Evolutionary conservation across 208 protist genomes (phyloP), one percentile per base, ranked within the genome.

Genomic region (Vickermania ingenoplastis): DNA sequence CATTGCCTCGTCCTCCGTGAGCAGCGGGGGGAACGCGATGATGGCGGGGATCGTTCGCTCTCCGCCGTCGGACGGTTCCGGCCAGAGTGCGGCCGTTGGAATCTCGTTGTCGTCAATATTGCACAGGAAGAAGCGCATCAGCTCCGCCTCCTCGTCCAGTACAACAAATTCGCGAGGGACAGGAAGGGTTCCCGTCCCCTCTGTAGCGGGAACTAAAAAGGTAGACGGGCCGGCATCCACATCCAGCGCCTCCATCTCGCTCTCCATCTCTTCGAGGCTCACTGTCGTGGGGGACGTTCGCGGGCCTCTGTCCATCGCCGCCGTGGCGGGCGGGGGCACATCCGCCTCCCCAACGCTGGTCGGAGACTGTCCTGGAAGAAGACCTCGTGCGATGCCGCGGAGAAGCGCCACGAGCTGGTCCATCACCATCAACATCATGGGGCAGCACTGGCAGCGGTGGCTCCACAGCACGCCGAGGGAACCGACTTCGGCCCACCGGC

Each of bases 71-170:
- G 11, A n/a, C 41, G 53, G 57, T n/a, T 59, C 56, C 4, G 81
- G 77, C 81, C 81, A 88, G 61, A 84, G 36, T 17, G 36, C 76
- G 25, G 24, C 49, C 25, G 29, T 51, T 21, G 74, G 41, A 14
- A 82, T 63, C 26, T 88, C 81, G 62, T 88, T 88, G 41, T 82
- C 68, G 62, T 88, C 81, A 56, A 88, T 80, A 69, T 82, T 84
- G 41, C 77, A 83, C 24, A 56, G 59, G 7, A 84, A 45, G 58
- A 76, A 88, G 23, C 53, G 68, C 17, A 88, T n/a, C 11, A 45
- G 36, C 17, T 45, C 36, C 11, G 36, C 36, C 17, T 45, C 36
- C 7, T 45, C 36, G 17, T 45, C 36, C 11, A 45, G 36, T n/a
- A n/a, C n/a, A n/a, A n/a, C n/a, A n/a, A n/a, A n/a, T 17, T 45